Percentiles rank a stretch among this genome's conserved stretches.
These are phyloP conservation scores for Favolaschia claudopus DNA, from an alignment of 768 basidiomycete genomes.

Conservation along the genomic window DNA sequence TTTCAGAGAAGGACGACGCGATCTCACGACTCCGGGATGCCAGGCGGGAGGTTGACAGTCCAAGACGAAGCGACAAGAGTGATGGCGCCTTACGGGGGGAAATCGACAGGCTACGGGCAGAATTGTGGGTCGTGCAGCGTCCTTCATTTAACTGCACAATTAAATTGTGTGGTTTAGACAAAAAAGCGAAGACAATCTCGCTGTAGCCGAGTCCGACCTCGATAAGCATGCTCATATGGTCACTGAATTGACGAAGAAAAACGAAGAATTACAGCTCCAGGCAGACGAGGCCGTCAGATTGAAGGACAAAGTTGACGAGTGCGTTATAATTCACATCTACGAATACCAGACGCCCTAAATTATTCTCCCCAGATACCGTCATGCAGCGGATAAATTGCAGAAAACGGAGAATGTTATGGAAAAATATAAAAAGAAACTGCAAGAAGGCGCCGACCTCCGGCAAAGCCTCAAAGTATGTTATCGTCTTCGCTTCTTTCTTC, in stretches of 20 bases:
- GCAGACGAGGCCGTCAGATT: slow-evolving; percentile 82
- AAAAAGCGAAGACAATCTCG: slow-evolving; percentile 93
- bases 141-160: slow-evolving; percentile 16
- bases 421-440: slow-evolving; percentile 98
- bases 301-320: slow-evolving; percentile 97
- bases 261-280: slow-evolving; percentile 80
- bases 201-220: slow-evolving; percentile 80
- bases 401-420: slow-evolving; percentile 98
- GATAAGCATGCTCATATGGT: slow-evolving; percentile 78
- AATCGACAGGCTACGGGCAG: slow-evolving; percentile 80
- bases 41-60: slow-evolving; percentile 66
- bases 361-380: slow-evolving; percentile 70
- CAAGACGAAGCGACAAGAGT: slow-evolving; percentile 69
- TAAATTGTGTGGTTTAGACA: slow-evolving; percentile 64
- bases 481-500: slow-evolving; percentile 20
- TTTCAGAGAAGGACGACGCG: slow-evolving; percentile 83
- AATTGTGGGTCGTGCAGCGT: slow-evolving; percentile 70
- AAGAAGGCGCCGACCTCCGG: slow-evolving; percentile 90
- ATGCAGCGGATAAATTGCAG: slow-evolving; percentile 89
- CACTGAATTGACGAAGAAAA: slow-evolving; percentile 77
- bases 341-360: neutral
- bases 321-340: slow-evolving; percentile 34
- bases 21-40: slow-evolving; percentile 66
- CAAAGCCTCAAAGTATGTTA: slow-evolving; percentile 80
- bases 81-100: slow-evolving; percentile 83